Evolutionary conservation across 305 asterid genomes (phyloP), one percentile per base, ranked within the genome.

Genomic region (Fraxinus ornus): DNA sequence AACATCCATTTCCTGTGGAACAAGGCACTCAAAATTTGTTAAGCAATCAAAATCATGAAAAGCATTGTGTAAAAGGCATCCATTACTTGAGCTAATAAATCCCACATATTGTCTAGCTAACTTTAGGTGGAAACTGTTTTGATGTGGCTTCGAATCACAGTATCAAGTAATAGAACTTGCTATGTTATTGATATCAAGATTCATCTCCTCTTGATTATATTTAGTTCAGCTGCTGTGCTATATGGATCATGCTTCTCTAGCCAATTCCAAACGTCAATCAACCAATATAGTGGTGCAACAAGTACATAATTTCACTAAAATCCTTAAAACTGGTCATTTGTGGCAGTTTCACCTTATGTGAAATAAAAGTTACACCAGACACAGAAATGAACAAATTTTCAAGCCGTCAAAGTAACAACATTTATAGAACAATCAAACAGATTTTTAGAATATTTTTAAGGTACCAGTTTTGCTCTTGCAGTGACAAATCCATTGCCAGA

Each of bases 401-500:
- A 36, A 28, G 72, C 74, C 8, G 39, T 78, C 57, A 66, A 41
- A 75, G 49, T 21, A 19, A 78, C 52, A 79, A 44, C 3, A 81
- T 41, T 35, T 49, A 70, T 85, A 89, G 76, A 78, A 87, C 6
- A 79, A 70, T 74, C 72, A 78, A 75, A 22, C 35, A 79, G 39
- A 71, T 60, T 35, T 70, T 64, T 30, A 55, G 28, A 36, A 76
- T 79, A 57, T 52, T 68, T 4, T 1, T 64, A 21, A 77, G 82
- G 80, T 90, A 95, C 99, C 96, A 94, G 87, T 91, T 95, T 95
- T 81, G 93, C 86, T 85, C 94, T 92, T 74, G 98, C 99, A 84
- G 98, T 95, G 73, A 95, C 99, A 86, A 95, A 95, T 81, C 98
- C 97, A 83, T 87, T 90, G 83, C 87, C 85, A 44, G 97, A 85